A percentile compares a stretch with the other conserved stretches of the same genome.
phyloP scores from a whole-genome alignment of 2,329 filamentous ascomycete genomes.

The Cladosporium sphaerospermum region DNA sequence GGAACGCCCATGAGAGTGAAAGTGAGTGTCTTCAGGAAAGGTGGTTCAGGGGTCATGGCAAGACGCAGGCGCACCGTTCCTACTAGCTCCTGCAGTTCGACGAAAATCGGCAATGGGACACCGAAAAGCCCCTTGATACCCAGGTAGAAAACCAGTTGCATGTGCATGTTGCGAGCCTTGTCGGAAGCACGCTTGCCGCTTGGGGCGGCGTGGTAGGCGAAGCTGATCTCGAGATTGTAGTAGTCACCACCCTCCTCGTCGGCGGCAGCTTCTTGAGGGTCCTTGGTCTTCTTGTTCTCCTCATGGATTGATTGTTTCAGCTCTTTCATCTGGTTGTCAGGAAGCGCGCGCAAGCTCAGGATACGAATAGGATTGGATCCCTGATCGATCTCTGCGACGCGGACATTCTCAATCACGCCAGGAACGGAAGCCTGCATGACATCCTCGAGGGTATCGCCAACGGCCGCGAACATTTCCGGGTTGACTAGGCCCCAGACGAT shows the following conservation, averaged over 20 bases:
- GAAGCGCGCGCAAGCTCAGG: constrained; percentile 76
- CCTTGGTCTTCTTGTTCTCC: constrained; percentile 72
- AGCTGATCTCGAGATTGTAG: constrained; percentile 85
- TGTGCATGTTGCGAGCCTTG: constrained; percentile 83
- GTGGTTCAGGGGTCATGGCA: constrained; percentile 81
- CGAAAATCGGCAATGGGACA: constrained; percentile 78
- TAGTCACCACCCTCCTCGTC: constrained; percentile 86
- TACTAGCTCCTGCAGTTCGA: constrained; percentile 85
- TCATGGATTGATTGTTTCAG: constrained; percentile 75
- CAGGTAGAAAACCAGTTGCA: constrained; percentile 91
- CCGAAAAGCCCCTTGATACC: constrained; percentile 85
- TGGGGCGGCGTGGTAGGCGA: constrained; percentile 85
- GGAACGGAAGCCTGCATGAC: constrained; percentile 96
- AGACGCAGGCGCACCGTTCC: constrained; percentile 78
- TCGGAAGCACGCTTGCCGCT: constrained; percentile 63
- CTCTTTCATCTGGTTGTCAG: constrained; percentile 72
- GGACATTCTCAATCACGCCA: constrained; percentile 84
- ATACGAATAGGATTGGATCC: constrained; percentile 86
- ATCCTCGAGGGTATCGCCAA: constrained; percentile 91
- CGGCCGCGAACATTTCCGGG: constrained; percentile 85
- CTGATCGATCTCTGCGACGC: constrained; percentile 90
- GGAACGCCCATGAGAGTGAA: constrained; percentile 93
- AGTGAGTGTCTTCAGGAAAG: constrained; percentile 85
- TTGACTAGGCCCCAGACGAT: constrained; percentile 89
- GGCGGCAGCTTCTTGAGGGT: constrained; percentile 79